Percentiles rank a stretch among this genome's conserved stretches.
phyloP scores from a whole-genome alignment of 495 filamentous ascomycete genomes.

The Rhypophila decipiens region DNA sequence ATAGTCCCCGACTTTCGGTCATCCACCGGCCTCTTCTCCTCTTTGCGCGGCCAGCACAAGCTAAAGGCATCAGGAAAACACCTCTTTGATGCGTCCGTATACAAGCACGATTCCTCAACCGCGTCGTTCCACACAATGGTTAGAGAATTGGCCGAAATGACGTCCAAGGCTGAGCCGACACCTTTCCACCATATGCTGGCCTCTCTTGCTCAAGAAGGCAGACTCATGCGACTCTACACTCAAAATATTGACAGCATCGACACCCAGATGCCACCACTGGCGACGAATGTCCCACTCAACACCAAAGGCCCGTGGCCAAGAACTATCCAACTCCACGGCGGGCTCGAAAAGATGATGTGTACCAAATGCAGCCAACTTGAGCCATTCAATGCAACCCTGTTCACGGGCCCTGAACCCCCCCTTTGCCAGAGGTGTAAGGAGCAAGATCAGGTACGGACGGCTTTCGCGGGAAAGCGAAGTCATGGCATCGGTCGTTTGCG shows the following conservation, averaged over 20 bases:
- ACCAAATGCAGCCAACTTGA: slow-evolving; percentile 77
- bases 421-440: slow-evolving; percentile 68
- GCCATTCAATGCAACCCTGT: slow-evolving; percentile 70
- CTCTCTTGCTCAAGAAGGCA: slow-evolving; percentile 78
- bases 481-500: slow-evolving; percentile 88
- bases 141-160: slow-evolving; percentile 71
- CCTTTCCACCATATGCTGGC: slow-evolving; percentile 92
- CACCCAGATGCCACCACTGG: slow-evolving; percentile 71
- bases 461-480: slow-evolving; percentile 78
- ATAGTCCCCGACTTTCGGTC: slow-evolving; percentile 96
- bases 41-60: slow-evolving; percentile 75
- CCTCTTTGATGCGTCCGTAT: slow-evolving; percentile 95
- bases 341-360: slow-evolving; percentile 92
- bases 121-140: slow-evolving; percentile 94
- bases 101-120: slow-evolving; percentile 81
- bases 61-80: slow-evolving; percentile 91
- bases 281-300: slow-evolving; percentile 63
- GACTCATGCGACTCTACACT: slow-evolving; percentile 86
- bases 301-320: slow-evolving; percentile 84
- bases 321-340: slow-evolving; percentile 91
- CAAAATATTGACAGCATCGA: slow-evolving; percentile 97
- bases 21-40: slow-evolving; percentile 76
- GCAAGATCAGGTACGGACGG: slow-evolving; percentile 67
- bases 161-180: slow-evolving; percentile 70
- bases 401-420: slow-evolving; percentile 80